Evolutionary conservation across 148 eudicot species (phyloP).

Genomic region (Euryodendron excelsum): DNA sequence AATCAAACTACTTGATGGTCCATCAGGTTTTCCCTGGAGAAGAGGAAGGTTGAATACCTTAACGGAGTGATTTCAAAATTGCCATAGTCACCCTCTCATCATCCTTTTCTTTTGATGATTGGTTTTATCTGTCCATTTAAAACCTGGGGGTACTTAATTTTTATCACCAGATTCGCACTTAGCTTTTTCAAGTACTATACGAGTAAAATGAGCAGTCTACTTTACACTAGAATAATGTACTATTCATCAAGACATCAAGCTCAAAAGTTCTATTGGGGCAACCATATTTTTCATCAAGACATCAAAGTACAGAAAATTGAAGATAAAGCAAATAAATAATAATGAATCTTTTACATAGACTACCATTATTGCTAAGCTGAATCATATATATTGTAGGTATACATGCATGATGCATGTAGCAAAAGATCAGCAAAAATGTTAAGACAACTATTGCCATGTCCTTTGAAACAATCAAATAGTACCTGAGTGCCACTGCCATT

Average conservation of each 20-base stretch:
- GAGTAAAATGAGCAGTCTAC: neutral
- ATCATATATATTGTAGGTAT: neutral
- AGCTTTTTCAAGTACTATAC: neutral
- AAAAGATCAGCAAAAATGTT: neutral
- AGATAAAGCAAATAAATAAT: neutral
- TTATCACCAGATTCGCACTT: neutral
- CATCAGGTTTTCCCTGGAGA: too few species aligned
- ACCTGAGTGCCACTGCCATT: conserved; percentile 84
- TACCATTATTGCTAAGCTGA: neutral
- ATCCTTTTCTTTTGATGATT: neutral
- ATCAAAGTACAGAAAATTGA: neutral
- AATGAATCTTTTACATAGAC: neutral
- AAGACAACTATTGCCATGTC: neutral
- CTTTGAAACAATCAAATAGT: neutral
- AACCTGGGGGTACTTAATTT: neutral
- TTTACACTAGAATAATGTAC: neutral
- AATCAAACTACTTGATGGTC: too few species aligned
- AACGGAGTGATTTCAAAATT: too few species aligned
- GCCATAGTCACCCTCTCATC: neutral
- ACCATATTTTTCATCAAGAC: neutral
- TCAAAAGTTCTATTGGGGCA: neutral
- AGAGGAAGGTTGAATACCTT: too few species aligned
- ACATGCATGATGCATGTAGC: neutral
- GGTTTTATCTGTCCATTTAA: neutral
- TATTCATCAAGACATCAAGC: neutral